Evolutionary conservation across 371 early-diverging fungal genomes (phyloP), one percentile per base, ranked within the genome.

Genomic region (Quaeritorhiza haematococci): DNA sequence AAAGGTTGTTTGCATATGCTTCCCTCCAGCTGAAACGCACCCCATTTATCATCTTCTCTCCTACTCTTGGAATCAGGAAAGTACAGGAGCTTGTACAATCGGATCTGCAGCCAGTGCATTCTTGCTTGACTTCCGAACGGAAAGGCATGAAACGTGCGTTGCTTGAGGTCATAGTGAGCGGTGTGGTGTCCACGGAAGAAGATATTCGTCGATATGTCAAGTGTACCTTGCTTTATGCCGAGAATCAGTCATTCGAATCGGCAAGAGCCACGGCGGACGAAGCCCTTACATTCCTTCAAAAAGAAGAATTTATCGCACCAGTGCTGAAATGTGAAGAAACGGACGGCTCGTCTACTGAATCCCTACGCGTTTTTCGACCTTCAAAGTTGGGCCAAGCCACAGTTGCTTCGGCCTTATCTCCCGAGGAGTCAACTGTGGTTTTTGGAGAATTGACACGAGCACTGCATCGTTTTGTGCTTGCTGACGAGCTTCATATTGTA

Each of bases 111-210:
- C 58, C 67, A n/a, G 58, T 69, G 5, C 44, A 29, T 32, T 61
- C 66, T 6, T 69, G 69, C 56, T 29, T 69, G 3, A 59, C 41
- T 3, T 28, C 47, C n/a, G 67, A 71, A 1, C 13, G 24, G 13
- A 66, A 53, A 35, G 70, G 72, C 3, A 47, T 70, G 59, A 66
- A 71, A 45, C 33, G 71, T 15, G 68, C 71, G 1, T n/a, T 70
- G 33, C 56, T 70, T 24, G 71, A 70, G 45, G 44, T 70, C 3
- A 63, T 70, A 30, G 62, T 49, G 13, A 24, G 47, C 32, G 59
- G 64, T 3, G 48, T 67, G 4, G 67, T 52, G n/a, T 13, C 5
- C 23, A 62, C 43, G 19, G 34, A 1, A 17, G 19, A 21, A 29
- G 61, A 55, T 57, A 24, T 68, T 21, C 23, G 13, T 27, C 19